Evolutionary conservation across 1,139 yeast genomes (phyloP), one percentile per base, ranked within the genome.

Genomic region (Trichomonascaceae sp.): DNA sequence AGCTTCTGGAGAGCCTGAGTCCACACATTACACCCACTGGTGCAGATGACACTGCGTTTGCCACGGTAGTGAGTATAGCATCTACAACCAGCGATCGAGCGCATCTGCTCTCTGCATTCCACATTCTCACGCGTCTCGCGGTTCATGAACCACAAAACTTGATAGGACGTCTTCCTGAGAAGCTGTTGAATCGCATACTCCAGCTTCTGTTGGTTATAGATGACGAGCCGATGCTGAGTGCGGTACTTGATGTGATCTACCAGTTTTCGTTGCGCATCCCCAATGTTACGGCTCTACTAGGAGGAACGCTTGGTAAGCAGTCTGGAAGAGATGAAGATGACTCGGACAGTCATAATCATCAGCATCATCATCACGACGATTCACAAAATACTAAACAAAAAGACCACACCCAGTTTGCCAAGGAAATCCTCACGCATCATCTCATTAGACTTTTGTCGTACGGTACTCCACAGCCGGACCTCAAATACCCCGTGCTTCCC

Each of bases 1-100:
- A 89, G 53, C 69, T 87, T 28, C 69, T 82, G 35, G 98, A 89
- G 52, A 76, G 89, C 2, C 70, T 85, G 31, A 76, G 89, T 4
- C 79, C 94, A 34, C 82, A 81, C 54, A 67, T 81, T 45, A 75
- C 84, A 11, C 89, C 92, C 25, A 77, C 76, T 26, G 65, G 67
- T 6, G 66, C 69, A 22, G 64, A 67, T 42, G 61, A 66, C 20
- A 58, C 62, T 11, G 44, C 62, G 16, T 55, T 61, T 29, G 32
- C 35, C 11, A 46, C 50, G 14, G 34, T 44, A n/a, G 26, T 27
- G 18, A 26, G 31, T 13, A 43, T 57, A 11, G 40, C 54, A 4
- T 37, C 38, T 1, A 34, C 48, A 5, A 40, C 51, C 17, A 46
- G 46, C 5, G 69, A 64, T 37, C 51, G 67, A 14, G 52, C 59